Percentiles rank a stretch among this genome's conserved stretches.
Evolutionary conservation across 2,329 filamentous ascomycete genomes (phyloP).

Genomic region (Emericellopsis atlantica): DNA sequence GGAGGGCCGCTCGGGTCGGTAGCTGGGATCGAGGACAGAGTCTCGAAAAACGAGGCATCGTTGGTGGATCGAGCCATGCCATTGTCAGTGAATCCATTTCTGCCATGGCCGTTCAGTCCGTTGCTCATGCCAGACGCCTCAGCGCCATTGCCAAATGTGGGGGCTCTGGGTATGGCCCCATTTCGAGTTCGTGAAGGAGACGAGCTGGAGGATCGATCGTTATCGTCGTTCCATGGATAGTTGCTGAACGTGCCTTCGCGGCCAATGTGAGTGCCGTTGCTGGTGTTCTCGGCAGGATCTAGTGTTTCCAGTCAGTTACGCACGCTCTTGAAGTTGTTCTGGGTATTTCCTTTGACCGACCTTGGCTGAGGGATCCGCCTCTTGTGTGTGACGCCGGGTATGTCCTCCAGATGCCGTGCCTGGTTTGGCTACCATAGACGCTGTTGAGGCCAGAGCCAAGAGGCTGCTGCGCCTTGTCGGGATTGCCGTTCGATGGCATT

Average conservation of each 20-base stretch:
- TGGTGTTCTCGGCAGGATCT: constrained; percentile 15
- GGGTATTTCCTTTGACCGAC: not conserved
- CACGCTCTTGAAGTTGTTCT: constrained; percentile 44
- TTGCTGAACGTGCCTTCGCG: constrained; percentile 34
- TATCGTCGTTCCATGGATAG: constrained; percentile 46
- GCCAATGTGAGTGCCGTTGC: constrained; percentile 59
- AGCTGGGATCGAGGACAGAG: constrained; percentile 22
- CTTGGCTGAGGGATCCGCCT: constrained; percentile 1
- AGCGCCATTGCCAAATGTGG: constrained; percentile 2
- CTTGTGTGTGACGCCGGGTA: not conserved
- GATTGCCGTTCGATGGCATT: constrained; percentile 3
- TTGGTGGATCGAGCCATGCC: constrained; percentile 6
- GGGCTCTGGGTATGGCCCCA: constrained; percentile 5
- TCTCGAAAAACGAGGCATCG: constrained; percentile 27
- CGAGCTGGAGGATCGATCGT: constrained; percentile 31
- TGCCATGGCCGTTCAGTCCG: constrained; percentile 5
- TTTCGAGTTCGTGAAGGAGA: constrained; percentile 47
- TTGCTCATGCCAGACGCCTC: constrained; percentile 18
- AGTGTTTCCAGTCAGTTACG: constrained; percentile 52
- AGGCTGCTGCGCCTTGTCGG: constrained; percentile 3
- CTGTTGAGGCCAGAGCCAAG: constrained; percentile 3
- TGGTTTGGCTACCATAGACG: not conserved
- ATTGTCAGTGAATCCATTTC: no score
- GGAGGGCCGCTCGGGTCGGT: constrained; percentile 43
- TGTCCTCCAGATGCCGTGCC: constrained; percentile 2